phyloP scores from a whole-genome alignment of 495 filamentous ascomycete genomes.

The Tuber microsphaerosporum region DNA sequence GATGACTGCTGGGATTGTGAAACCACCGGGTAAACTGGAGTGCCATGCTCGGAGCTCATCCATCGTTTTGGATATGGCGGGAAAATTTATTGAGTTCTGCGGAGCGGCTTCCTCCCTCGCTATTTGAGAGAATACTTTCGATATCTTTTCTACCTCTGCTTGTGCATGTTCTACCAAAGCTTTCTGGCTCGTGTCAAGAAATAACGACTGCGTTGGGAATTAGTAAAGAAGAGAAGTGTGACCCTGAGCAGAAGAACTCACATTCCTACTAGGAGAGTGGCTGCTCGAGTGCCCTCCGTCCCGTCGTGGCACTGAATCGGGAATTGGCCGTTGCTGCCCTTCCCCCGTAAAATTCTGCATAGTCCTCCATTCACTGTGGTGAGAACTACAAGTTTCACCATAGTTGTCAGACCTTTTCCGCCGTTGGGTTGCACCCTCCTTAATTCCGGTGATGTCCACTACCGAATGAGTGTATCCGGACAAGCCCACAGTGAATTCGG shows the following conservation, averaged over 20 bases:
- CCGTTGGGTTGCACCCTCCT: constrained; percentile 7
- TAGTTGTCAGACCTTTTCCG: constrained; percentile 12
- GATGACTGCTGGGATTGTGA: constrained; percentile 23
- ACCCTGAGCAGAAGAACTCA: neutral
- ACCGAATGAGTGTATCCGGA: constrained; percentile 40
- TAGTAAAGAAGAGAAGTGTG: neutral
- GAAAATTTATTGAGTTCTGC: constrained; percentile 31
- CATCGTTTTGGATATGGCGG: constrained; percentile 20
- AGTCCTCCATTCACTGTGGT: constrained; percentile 7
- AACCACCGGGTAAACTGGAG: constrained; percentile 16
- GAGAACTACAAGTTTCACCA: constrained; percentile 10
- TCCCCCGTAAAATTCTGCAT: neutral
- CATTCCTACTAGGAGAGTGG: neutral
- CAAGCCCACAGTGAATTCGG: constrained; percentile 36
- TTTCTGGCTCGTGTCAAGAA: neutral
- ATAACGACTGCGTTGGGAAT: neutral
- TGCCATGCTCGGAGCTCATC: constrained; percentile 28
- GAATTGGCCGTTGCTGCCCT: constrained; percentile 2
- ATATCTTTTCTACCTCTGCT: constrained; percentile 19
- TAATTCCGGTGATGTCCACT: constrained; percentile 26
- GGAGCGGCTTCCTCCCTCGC: constrained; percentile 24
- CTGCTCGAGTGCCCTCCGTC: constrained; percentile 3
- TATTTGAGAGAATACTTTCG: constrained; percentile 23
- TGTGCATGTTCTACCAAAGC: neutral
- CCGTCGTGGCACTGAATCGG: constrained; percentile 3